phyloP scores from a whole-genome alignment of 768 basidiomycete species.

The Pluteus cervinus region DNA sequence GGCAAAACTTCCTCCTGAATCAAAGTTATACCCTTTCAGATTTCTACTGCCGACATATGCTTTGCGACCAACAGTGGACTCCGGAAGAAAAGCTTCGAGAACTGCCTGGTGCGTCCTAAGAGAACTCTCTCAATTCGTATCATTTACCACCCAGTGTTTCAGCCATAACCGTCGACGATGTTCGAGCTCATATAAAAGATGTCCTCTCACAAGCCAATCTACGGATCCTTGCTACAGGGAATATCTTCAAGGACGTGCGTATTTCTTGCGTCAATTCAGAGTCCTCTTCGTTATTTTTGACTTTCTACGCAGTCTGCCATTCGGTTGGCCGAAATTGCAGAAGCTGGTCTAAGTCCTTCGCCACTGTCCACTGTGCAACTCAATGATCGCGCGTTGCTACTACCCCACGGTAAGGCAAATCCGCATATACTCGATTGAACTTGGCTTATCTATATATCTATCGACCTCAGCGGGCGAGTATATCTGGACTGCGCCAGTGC shows the following conservation, averaged over 20 bases:
- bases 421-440: background rate
- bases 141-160: conserved; percentile 3
- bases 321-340: conserved; percentile 62
- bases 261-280: background rate
- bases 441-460: conserved; percentile 3
- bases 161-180: conserved; percentile 71
- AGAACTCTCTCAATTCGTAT: background rate
- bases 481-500: conserved; percentile 58
- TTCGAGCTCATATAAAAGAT: conserved; percentile 53
- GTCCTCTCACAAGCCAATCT: conserved; percentile 63
- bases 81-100: conserved; percentile 71
- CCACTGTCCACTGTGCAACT: conserved; percentile 52
- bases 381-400: conserved; percentile 51
- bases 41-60: conserved; percentile 65
- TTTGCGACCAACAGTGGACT: conserved; percentile 71
- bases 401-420: conserved; percentile 53
- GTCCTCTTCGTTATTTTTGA: conserved; percentile 3
- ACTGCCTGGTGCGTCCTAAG: conserved; percentile 53
- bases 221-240: conserved; percentile 75
- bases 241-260: conserved; percentile 76
- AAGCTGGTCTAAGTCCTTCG: conserved; percentile 53
- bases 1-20: conserved; percentile 82
- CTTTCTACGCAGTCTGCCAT: conserved; percentile 60
- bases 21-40: conserved; percentile 79
- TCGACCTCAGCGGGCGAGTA: conserved; percentile 50